Base-by-base conservation (phyloP, 768 basidiomycete species). In the Leccinum boreale region DNA sequence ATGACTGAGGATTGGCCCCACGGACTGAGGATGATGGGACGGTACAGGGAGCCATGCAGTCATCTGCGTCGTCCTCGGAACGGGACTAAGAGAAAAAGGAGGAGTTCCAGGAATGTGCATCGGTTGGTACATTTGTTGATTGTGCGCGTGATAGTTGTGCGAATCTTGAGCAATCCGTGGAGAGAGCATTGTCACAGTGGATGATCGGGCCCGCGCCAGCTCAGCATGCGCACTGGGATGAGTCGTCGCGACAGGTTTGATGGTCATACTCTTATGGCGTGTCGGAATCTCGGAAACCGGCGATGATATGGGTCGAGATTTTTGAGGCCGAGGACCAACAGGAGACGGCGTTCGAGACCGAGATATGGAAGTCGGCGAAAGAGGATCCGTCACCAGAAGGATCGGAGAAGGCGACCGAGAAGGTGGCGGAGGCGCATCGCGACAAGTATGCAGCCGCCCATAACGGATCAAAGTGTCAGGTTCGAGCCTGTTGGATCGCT, bases 271-370 rank as follows among this genome's bases (percentile, higher is more conserved):
- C 65, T 62, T 73, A 49, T 70, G 72, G 11, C 67, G 68, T 11
- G 66, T 65, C 1, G 69, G 71, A 14, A 61, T 68, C 47, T 69
- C 67, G 21, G 63, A 57, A 1, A 61, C 63, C 1, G 67, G 73
- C 21, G 73, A 70, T 7, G 70, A 69, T 50, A 69, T 58, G 1
- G 69, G 73, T 19, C 70, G 69, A 36, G 60, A 57, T 60, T 58
- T 73, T 53, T 55, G 70, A 14, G 77, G 70, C 4, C 84, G 78
- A 7, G 83, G 82, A 15, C 82, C 83, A 21, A 74, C 72, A n/a
- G 82, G 82, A 21, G 81, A 81, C 5, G 78, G 71, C 3, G 80
- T 75, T 45, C 78, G 75, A 50, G 77, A 74, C 46, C 77, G 75
- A 58, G 75, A 75, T 31, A 67, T 31, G 1, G 68, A 62, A 47